Conservation (phyloP, 345 rosid species). For the Euphorbia pulcherrima region DNA sequence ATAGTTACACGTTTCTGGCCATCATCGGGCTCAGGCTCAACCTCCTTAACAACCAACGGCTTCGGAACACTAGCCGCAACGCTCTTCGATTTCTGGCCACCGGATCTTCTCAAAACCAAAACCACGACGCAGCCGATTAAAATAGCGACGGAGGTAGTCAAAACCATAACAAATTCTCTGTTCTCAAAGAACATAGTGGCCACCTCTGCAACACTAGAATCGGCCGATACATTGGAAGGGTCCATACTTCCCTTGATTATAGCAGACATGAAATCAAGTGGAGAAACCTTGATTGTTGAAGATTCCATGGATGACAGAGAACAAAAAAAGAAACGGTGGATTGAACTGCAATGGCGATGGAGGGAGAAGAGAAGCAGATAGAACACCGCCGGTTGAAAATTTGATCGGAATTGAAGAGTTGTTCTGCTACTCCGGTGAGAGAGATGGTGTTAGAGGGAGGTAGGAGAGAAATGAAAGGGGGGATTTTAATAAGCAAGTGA, state of each 20-base stretch:
- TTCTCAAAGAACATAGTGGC: conserved; percentile 49
- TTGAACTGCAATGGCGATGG: not conserved
- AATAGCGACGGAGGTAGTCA: conserved; percentile 85
- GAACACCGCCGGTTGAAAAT: too few species aligned
- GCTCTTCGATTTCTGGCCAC: conserved; percentile 35
- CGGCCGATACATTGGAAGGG: conserved; percentile 56
- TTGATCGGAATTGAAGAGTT: not conserved
- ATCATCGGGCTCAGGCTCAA: conserved; percentile 42
- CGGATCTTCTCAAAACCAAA: conserved; percentile 72
- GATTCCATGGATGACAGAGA: conserved; percentile 12
- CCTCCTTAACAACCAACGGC: conserved; percentile 51
- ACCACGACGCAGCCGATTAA: conserved; percentile 81
- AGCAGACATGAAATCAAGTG: conserved; percentile 78
- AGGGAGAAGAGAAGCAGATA: not conserved
- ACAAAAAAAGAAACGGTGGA: too few species aligned
- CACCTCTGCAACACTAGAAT: conserved; percentile 32
- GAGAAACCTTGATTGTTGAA: conserved; percentile 44
- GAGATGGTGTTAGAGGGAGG: not conserved
- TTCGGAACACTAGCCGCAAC: conserved; percentile 38
- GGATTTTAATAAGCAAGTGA: not conserved
- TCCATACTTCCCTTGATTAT: conserved; percentile 69
- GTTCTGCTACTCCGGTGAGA: not conserved
- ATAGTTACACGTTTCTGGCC: conserved; percentile 62
- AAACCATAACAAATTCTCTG: conserved; percentile 64
- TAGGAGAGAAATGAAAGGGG: not conserved